Evolutionary conservation across 1,284 basidiomycete species (phyloP).

Genomic region (Cystobasidium pallidum): DNA sequence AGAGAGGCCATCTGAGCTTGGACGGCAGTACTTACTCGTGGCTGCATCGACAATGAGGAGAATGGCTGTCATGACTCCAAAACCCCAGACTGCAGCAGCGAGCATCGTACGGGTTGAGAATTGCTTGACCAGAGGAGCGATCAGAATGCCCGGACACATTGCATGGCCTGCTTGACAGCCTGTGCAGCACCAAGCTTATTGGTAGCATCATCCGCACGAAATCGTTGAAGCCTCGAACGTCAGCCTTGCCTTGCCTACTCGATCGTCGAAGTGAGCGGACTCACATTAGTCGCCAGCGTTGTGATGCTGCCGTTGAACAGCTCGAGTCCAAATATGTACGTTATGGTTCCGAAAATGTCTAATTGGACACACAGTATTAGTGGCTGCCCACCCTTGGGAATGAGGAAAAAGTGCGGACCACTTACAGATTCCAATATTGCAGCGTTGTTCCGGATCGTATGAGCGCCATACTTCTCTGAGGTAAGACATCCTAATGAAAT

Average conservation of each 20-base stretch:
- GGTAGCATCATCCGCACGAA: constrained; percentile 49
- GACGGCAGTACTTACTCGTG: constrained; percentile 52
- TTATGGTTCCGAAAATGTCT: constrained; percentile 53
- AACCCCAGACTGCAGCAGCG: constrained; percentile 54
- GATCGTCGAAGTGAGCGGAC: constrained; percentile 2
- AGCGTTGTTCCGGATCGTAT: constrained; percentile 52
- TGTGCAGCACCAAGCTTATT: constrained; percentile 51
- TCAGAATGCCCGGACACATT: constrained; percentile 54
- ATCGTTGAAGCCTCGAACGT: constrained; percentile 43
- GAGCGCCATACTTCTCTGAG: constrained; percentile 33
- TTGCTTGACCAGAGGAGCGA: constrained; percentile 56
- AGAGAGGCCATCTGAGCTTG: constrained; percentile 9
- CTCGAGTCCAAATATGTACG: constrained; percentile 52
- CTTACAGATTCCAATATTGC: constrained; percentile 51
- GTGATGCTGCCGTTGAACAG: constrained; percentile 53
- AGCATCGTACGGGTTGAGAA: constrained; percentile 57
- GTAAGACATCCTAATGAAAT: constrained; percentile 10
- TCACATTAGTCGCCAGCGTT: constrained; percentile 53
- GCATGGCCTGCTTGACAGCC: constrained; percentile 55
- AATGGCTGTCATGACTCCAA: constrained; percentile 54
- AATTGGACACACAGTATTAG: not conserved
- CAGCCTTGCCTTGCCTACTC: constrained; percentile 10
- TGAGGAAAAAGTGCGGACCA: not conserved
- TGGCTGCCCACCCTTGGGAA: constrained; percentile 14
- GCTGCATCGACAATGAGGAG: constrained; percentile 56